Percentiles rank a stretch among this genome's conserved stretches.
phyloP scores from a whole-genome alignment of 148 eudicot genomes.

The Salicornia ramosissima region DNA sequence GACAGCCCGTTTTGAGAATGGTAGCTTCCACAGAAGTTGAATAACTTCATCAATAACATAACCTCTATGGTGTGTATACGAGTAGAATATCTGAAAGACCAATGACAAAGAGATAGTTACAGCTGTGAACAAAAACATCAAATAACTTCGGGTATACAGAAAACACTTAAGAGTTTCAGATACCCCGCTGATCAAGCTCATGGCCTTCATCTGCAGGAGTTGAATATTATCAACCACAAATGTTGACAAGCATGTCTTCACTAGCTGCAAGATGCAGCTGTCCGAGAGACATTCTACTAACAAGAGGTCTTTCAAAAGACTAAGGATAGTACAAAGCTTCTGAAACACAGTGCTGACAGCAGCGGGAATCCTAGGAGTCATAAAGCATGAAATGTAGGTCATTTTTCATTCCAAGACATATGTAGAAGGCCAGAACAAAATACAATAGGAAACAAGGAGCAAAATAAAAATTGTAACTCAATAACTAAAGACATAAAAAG shows the following conservation, averaged over 20 bases:
- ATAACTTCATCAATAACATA: conserved; percentile 79
- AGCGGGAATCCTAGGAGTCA: conserved; percentile 54
- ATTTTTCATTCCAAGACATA: not conserved
- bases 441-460: conserved; percentile 8
- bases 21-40: conserved; percentile 78
- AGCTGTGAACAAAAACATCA: conserved; percentile 2
- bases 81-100: conserved; percentile 62
- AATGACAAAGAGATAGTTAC: conserved; percentile 16
- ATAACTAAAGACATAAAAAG: not conserved
- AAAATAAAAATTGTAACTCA: not conserved
- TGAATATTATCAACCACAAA: conserved; percentile 89
- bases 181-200: conserved; percentile 88
- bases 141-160: not conserved
- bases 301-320: conserved; percentile 70
- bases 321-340: conserved; percentile 84
- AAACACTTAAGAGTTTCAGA: conserved; percentile 12
- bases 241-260: conserved; percentile 79
- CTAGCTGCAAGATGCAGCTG: conserved; percentile 89
- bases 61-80: conserved; percentile 81
- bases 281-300: conserved; percentile 80
- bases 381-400: conserved; percentile 19
- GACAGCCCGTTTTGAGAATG: conserved; percentile 67
- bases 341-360: conserved; percentile 66
- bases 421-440: not conserved
- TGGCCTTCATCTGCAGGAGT: conserved; percentile 90